phyloP scores from a whole-genome alignment of 2,329 filamentous ascomycete species.

The Pseudocercospora fuligena region DNA sequence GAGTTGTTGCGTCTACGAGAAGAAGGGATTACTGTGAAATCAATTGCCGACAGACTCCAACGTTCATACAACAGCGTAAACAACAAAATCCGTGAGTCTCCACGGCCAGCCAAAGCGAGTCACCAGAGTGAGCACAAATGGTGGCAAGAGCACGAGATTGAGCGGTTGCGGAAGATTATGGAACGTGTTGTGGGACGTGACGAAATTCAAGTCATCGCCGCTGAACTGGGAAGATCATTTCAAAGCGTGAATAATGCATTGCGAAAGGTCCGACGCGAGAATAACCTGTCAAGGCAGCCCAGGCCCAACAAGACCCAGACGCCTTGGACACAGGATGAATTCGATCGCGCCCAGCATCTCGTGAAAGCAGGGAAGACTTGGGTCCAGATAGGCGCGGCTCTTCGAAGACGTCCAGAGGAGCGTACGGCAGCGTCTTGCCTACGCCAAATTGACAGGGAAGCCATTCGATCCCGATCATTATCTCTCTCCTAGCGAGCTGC shows the following conservation, averaged over 20 bases:
- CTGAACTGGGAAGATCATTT: neutral
- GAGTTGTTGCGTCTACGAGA: neutral
- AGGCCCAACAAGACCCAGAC: neutral
- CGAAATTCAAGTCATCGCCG: neutral
- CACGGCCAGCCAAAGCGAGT: neutral
- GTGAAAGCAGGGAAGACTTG: neutral
- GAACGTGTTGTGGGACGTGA: neutral
- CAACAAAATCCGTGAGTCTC: neutral
- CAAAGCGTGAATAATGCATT: neutral
- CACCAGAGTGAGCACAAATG: neutral
- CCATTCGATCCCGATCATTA: neutral
- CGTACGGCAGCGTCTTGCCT: neutral
- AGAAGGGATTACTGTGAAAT: neutral
- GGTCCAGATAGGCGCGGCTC: neutral
- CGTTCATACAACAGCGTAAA: neutral
- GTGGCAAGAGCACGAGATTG: neutral
- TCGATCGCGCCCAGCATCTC: neutral
- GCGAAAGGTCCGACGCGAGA: neutral
- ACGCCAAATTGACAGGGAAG: neutral
- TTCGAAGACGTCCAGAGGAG: neutral
- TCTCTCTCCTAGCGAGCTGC: neutral
- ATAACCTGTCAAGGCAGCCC: neutral
- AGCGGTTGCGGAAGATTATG: neutral
- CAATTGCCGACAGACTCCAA: neutral
- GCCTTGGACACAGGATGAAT: slow-evolving; percentile 9